Conservation (phyloP, 192 early-diverging fungal genomes). For the Backusella tarrabulga region DNA sequence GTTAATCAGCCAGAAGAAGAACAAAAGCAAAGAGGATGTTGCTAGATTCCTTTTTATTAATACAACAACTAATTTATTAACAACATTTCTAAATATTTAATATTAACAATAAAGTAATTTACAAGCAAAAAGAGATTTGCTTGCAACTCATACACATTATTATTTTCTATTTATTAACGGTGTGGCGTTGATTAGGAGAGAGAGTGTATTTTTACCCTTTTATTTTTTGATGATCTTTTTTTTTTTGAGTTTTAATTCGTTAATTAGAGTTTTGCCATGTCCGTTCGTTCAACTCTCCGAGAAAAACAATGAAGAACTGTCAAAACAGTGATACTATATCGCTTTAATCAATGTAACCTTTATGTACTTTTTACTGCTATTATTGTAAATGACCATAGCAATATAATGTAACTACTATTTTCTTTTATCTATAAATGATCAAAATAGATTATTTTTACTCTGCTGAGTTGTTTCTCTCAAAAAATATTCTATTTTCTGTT, state of each 20-base stretch:
- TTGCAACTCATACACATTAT: background rate
- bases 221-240: background rate
- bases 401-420: no score
- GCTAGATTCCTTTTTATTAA: conserved; percentile 37
- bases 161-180: background rate
- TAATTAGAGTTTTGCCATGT: background rate
- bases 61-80: background rate
- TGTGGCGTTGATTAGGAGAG: background rate
- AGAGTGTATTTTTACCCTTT: no score
- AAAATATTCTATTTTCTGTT: no score
- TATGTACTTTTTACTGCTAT: no score
- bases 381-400: no score
- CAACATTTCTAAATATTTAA: background rate
- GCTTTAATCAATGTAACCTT: background rate
- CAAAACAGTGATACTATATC: background rate
- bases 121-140: background rate
- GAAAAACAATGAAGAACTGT: background rate
- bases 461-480: no score
- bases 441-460: no score
- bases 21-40: conserved; percentile 61
- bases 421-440: no score
- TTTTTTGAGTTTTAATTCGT: background rate
- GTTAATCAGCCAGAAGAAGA: conserved; percentile 63
- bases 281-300: background rate
- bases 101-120: background rate